phyloP scores from a whole-genome alignment of 306 rosid genomes.

The Vigna radiata region DNA sequence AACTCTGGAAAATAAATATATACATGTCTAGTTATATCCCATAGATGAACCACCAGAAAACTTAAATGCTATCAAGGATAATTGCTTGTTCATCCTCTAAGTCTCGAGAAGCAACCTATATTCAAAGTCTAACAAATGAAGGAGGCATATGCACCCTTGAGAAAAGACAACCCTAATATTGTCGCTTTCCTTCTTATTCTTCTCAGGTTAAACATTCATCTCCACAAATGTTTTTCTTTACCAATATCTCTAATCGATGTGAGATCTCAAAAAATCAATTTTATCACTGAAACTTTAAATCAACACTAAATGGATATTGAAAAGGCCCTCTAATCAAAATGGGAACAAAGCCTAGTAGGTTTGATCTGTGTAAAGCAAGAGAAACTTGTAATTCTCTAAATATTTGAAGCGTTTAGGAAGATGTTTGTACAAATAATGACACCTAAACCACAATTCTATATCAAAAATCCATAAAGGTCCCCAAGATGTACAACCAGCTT shows the following conservation, averaged over 20 bases:
- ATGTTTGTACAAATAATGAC: neutral
- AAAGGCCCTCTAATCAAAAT: neutral
- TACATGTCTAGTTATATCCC: conserved; percentile 15
- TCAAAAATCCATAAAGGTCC: conserved; percentile 27
- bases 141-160: too few species aligned
- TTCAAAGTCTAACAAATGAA: too few species aligned
- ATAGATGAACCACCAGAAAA: conserved; percentile 34
- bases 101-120: too few species aligned
- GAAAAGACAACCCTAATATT: too few species aligned
- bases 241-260: too few species aligned
- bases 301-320: conserved; percentile 1
- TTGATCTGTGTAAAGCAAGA: neutral
- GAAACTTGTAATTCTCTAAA: conserved; percentile 29
- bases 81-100: neutral
- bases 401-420: conserved; percentile 3
- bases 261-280: neutral
- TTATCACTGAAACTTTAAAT: neutral
- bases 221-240: too few species aligned
- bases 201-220: too few species aligned
- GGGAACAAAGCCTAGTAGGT: neutral
- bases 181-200: too few species aligned
- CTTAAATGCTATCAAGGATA: conserved; percentile 10
- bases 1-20: conserved; percentile 8
- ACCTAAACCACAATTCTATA: neutral
- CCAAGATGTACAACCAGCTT: neutral